These are phyloP conservation scores for Globisporangium barbulae DNA, from an alignment of 352 stramenopile genomes.

Conservation along the genomic window DNA sequence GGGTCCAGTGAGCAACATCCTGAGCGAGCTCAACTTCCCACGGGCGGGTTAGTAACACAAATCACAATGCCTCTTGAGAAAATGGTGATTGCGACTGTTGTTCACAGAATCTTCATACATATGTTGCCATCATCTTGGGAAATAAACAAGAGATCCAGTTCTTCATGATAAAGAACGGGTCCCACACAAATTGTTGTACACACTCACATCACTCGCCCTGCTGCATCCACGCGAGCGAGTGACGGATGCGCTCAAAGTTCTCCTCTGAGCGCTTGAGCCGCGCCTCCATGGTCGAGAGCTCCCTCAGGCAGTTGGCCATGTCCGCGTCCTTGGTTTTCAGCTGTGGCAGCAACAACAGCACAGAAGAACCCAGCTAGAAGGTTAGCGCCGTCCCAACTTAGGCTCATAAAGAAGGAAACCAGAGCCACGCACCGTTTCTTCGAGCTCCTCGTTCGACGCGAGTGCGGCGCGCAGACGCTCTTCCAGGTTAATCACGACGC, in stretches of 20 bases:
- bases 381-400: background rate
- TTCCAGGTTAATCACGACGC: constrained; percentile 38
- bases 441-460: constrained; percentile 34
- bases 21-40: constrained; percentile 54
- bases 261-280: constrained; percentile 23
- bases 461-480: constrained; percentile 33
- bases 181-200: background rate
- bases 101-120: background rate
- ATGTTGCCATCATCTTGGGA: background rate
- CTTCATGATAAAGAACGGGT: background rate
- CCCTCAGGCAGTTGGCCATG: background rate
- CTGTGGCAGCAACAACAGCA: constrained; percentile 18
- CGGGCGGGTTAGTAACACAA: background rate
- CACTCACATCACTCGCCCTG: constrained; percentile 1
- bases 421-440: constrained; percentile 27
- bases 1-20: constrained; percentile 72
- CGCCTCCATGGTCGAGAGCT: constrained; percentile 4
- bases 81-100: background rate
- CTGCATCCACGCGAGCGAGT: constrained; percentile 44
- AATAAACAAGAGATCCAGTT: background rate
- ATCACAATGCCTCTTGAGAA: background rate
- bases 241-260: constrained; percentile 36
- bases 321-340: constrained; percentile 24
- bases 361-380: background rate
- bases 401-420: background rate